Percentiles rank a stretch among this genome's conserved stretches.
Evolutionary conservation across 768 basidiomycete species (phyloP).

Genomic region (Leccinum barrowsii): DNA sequence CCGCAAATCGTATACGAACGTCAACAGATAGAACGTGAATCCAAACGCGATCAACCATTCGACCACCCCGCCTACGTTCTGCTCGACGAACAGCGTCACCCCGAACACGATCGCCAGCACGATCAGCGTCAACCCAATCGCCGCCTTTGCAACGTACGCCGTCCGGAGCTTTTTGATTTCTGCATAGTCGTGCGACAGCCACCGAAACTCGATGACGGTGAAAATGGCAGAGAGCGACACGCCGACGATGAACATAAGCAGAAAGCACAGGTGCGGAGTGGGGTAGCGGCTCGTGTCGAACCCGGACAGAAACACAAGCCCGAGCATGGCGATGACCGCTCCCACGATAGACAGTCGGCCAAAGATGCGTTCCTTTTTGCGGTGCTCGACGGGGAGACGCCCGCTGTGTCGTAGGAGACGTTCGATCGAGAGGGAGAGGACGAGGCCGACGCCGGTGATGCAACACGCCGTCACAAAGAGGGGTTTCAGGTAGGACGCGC

Average conservation of each 20-base stretch:
- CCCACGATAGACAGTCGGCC: slow-evolving; percentile 57
- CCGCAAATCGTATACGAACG: slow-evolving; percentile 70
- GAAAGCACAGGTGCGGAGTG: slow-evolving; percentile 53
- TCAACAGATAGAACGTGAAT: slow-evolving; percentile 69
- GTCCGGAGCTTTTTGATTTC: slow-evolving; percentile 42
- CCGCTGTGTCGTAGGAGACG: slow-evolving; percentile 64
- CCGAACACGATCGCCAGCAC: slow-evolving; percentile 62
- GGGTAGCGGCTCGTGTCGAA: slow-evolving; percentile 62
- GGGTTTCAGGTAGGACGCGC: slow-evolving; percentile 71
- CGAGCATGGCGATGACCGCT: slow-evolving; percentile 57
- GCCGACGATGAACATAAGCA: slow-evolving; percentile 71
- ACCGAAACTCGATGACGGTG: slow-evolving; percentile 66
- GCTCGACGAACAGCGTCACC: slow-evolving; percentile 41
- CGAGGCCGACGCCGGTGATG: slow-evolving; percentile 60
- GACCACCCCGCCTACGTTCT: slow-evolving; percentile 57
- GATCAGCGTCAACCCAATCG: slow-evolving; percentile 57
- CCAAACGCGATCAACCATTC: slow-evolving; percentile 76
- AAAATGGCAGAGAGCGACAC: slow-evolving; percentile 72
- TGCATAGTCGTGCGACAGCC: slow-evolving; percentile 56
- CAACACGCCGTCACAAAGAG: slow-evolving; percentile 65
- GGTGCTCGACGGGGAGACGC: slow-evolving; percentile 61
- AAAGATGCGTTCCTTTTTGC: slow-evolving; percentile 51
- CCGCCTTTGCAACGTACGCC: slow-evolving; percentile 60
- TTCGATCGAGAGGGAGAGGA: slow-evolving; percentile 58
- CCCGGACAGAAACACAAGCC: slow-evolving; percentile 65